phyloP scores from a whole-genome alignment of 495 filamentous ascomycete species.

The Annulohypoxylon maeteangense region DNA sequence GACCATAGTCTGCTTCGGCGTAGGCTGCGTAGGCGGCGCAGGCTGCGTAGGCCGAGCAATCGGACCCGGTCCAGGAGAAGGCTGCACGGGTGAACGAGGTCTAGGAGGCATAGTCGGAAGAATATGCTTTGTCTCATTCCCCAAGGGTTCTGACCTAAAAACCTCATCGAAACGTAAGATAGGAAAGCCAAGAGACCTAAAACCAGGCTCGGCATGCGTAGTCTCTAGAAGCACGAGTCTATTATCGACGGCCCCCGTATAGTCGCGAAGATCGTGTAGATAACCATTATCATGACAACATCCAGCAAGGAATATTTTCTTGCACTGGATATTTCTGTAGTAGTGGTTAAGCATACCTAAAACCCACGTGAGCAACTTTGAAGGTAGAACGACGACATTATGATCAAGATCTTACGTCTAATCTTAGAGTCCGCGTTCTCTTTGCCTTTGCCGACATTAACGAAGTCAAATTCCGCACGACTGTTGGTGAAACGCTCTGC shows the following conservation, averaged over 20 bases:
- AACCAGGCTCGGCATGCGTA: slow-evolving; percentile 46
- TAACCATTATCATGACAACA: slow-evolving; percentile 50
- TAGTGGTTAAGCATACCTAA: slow-evolving; percentile 49
- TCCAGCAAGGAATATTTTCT: slow-evolving; percentile 48
- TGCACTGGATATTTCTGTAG: slow-evolving; percentile 47
- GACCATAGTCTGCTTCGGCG: slow-evolving; percentile 19
- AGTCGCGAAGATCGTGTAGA: slow-evolving; percentile 49
- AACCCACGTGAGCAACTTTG: slow-evolving; percentile 11
- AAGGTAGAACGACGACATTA: neutral
- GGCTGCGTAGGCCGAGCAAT: slow-evolving; percentile 43
- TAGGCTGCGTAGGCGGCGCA: slow-evolving; percentile 38
- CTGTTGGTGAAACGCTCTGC: slow-evolving; percentile 49
- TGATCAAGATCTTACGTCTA: slow-evolving; percentile 39
- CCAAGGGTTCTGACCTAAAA: slow-evolving; percentile 46
- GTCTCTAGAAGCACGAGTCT: slow-evolving; percentile 46
- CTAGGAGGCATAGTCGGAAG: slow-evolving; percentile 19
- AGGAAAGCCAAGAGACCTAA: slow-evolving; percentile 46
- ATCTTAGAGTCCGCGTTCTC: slow-evolving; percentile 50
- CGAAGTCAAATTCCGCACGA: slow-evolving; percentile 48
- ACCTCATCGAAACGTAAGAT: slow-evolving; percentile 47
- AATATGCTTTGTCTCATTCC: slow-evolving; percentile 43
- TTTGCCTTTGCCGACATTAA: slow-evolving; percentile 51
- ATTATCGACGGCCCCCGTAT: slow-evolving; percentile 35
- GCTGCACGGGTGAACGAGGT: slow-evolving; percentile 36
- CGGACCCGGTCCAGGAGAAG: slow-evolving; percentile 30